A percentile compares a stretch with the other conserved stretches of the same genome.
Conservation (phyloP, 257 asterid species). For the Ophiorrhiza pumila region DNA sequence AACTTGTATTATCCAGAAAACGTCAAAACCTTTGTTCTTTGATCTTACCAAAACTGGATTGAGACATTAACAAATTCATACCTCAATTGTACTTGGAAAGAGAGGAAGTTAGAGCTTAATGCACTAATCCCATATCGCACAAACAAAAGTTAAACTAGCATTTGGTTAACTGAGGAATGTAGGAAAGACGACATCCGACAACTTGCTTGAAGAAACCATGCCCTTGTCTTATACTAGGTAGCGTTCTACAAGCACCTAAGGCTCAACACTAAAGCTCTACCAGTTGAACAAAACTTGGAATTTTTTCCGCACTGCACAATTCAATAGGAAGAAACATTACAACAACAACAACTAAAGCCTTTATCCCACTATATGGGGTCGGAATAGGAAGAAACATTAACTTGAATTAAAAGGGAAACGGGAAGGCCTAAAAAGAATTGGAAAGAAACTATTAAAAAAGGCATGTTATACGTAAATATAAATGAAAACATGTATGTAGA, state of each 20-base stretch:
- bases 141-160: not conserved
- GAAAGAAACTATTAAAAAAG: no score
- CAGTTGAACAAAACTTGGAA: not conserved
- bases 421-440: no score
- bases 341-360: no score
- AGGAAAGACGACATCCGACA: not conserved
- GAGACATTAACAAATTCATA: not conserved
- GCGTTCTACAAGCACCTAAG: not conserved
- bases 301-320: not conserved
- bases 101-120: not conserved
- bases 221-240: not conserved
- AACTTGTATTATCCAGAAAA: not conserved
- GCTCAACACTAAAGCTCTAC: not conserved
- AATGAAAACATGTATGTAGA: no score
- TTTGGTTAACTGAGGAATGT: not conserved
- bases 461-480: no score
- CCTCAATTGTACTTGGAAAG: not conserved
- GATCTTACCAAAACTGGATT: not conserved
- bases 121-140: not conserved
- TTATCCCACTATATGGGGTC: no score
- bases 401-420: no score
- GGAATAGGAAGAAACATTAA: no score
- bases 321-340: not conserved
- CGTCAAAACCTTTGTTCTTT: not conserved
- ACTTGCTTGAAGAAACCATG: not conserved